These are phyloP conservation scores for Metschnikowia rubicola DNA, from an alignment of 805 yeast species.

Conservation along the genomic window DNA sequence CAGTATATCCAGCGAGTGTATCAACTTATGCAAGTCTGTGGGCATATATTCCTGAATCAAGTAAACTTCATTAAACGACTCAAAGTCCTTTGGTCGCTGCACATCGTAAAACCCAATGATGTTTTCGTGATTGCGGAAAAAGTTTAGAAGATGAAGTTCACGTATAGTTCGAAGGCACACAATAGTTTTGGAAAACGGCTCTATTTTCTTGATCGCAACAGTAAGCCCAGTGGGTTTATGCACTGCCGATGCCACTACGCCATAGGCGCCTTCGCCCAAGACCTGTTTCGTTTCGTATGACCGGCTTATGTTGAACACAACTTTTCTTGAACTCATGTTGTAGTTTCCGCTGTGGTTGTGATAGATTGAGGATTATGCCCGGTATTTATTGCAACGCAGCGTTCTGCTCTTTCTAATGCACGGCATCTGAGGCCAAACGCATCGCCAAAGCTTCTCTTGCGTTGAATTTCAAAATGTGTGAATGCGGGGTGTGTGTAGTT, in stretches of 20 bases:
- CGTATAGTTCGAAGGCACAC: conserved; percentile 68
- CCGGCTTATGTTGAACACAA: conserved; percentile 58
- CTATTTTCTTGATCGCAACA: conserved; percentile 77
- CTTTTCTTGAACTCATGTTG: conserved; percentile 6
- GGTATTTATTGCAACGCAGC: conserved; percentile 2
- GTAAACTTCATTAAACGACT: conserved; percentile 68
- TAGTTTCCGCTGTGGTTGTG: neutral
- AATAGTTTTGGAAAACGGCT: conserved; percentile 63
- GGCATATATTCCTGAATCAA: conserved; percentile 78
- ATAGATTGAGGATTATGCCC: neutral
- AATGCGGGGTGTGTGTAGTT: conserved; percentile 8
- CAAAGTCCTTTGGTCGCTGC: conserved; percentile 57
- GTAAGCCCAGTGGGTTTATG: conserved; percentile 57
- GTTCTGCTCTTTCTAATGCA: neutral
- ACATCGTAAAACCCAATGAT: conserved; percentile 64
- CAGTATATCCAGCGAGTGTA: conserved; percentile 51
- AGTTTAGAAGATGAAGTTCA: conserved; percentile 62
- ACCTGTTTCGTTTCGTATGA: conserved; percentile 58
- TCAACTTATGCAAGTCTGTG: conserved; percentile 63
- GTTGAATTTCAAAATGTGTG: conserved; percentile 3
- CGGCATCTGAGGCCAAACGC: conserved; percentile 3
- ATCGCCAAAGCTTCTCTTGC: conserved; percentile 1
- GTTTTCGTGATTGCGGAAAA: conserved; percentile 68
- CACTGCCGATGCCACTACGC: conserved; percentile 68
- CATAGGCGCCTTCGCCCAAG: conserved; percentile 81